Evolutionary conservation across 108 stramenopile species (phyloP), one percentile per base, ranked within the genome.

Genomic region (Skeletonema menzelii): DNA sequence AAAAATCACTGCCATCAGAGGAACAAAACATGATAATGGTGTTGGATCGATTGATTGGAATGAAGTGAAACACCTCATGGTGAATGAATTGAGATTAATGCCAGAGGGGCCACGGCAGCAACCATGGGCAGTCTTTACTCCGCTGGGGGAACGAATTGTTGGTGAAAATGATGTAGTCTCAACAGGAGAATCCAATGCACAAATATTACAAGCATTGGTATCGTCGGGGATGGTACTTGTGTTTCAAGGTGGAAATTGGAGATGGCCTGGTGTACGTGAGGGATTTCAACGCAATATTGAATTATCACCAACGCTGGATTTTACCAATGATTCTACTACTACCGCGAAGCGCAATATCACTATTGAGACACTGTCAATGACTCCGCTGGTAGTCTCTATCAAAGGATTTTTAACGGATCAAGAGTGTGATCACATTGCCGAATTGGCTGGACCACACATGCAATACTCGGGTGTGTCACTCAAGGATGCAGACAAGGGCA

Each of bases 401-500:
- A 63, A 86, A 37, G 85, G 90, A 55, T 95, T 95, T 67, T 64
- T 96, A 19, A 47, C 78, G 4, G 65, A 86, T 0, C 76, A 92
- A 0, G 96, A 96, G 63, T 93, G 93, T 69, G 75, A 90, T 35
- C 83, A 90, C 62, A 94, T 95, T 73, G 70, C 85, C 37, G 49
- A 80, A 26, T 69, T 47, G 38, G 90, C 92, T 14, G 76, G 42
- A 30, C 92, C 92, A 15, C 46, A 49, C 57, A 88, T 96, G 85
- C 56, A 76, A 31, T 91, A 94, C 35, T 91, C 89, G 3, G 77
- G 65, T 17, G 96, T 95, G 31, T 73, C 73, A 0, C 80, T 96
- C 8, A 95, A 89, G 89, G 96, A 96, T 72, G 75, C 73, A 27
- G 94, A 95, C 57, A 82, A 87, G 59, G 95, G 93, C 27, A 88